phyloP scores from a whole-genome alignment of 805 yeast genomes.

The Sugiyamaella lignohabitans region DNA sequence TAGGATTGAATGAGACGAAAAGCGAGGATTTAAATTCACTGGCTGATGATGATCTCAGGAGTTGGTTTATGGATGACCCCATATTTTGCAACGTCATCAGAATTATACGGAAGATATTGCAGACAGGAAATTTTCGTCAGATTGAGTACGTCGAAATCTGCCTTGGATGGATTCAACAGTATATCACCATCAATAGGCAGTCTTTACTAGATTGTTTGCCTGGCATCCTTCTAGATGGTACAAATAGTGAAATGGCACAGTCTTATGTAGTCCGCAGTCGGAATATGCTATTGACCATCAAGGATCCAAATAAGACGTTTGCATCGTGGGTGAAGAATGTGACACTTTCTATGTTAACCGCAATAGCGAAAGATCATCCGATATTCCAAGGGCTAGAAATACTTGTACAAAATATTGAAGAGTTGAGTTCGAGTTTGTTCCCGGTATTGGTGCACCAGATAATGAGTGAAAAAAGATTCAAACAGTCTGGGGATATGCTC shows the following conservation, averaged over 20 bases:
- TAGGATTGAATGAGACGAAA: neutral
- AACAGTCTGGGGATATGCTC: neutral
- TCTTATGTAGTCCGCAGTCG: neutral
- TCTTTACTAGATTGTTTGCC: neutral
- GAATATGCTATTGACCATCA: neutral
- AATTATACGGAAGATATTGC: neutral
- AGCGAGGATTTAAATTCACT: neutral
- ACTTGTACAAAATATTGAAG: neutral
- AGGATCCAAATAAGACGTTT: neutral
- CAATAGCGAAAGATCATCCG: neutral
- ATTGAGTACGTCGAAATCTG: neutral
- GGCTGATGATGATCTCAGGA: neutral
- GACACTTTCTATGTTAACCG: neutral
- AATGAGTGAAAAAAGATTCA: neutral
- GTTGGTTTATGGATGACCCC: neutral
- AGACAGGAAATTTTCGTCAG: neutral
- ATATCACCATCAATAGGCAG: neutral
- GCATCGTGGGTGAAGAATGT: neutral
- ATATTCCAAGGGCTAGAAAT: neutral
- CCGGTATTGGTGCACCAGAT: slow-evolving; percentile 10
- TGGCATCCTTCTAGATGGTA: neutral
- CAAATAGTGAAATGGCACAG: neutral
- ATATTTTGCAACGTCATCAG: too few species aligned
- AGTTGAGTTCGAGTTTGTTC: slow-evolving; percentile 1
- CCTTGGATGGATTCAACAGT: neutral